Conservation (phyloP, 371 early-diverging fungal genomes). For the Mortierella sp. region DNA sequence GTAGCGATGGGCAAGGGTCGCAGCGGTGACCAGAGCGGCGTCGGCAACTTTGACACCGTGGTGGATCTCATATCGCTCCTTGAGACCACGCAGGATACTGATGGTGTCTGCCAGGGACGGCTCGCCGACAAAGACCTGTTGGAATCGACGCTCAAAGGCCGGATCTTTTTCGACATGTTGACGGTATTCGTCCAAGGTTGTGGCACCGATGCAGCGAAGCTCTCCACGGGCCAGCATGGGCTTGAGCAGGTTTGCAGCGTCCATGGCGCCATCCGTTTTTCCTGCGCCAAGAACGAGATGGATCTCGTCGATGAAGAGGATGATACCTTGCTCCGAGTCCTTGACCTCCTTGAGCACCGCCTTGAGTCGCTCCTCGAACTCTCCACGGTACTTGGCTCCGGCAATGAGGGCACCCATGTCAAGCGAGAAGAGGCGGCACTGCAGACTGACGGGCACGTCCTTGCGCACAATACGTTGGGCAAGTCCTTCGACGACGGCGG, state of each 20-base stretch:
- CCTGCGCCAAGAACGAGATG: slow-evolving; percentile 96
- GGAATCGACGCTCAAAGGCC: slow-evolving; percentile 93
- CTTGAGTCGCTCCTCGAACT: slow-evolving; percentile 99
- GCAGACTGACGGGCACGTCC: slow-evolving; percentile 92
- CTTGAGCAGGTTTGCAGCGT: slow-evolving; percentile 94
- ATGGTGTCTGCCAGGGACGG: slow-evolving; percentile 86
- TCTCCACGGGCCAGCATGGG: slow-evolving; percentile 90
- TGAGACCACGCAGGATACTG: slow-evolving; percentile 87
- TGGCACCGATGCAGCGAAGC: slow-evolving; percentile 91
- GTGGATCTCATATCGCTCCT: slow-evolving; percentile 85
- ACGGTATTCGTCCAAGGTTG: slow-evolving; percentile 90
- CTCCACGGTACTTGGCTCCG: slow-evolving; percentile 95
- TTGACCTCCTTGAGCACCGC: slow-evolving; percentile 96
- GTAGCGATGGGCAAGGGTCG: slow-evolving; percentile 82
- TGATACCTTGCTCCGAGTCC: slow-evolving; percentile 89
- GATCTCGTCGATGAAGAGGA: slow-evolving; percentile 99
- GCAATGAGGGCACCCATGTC: slow-evolving; percentile 97
- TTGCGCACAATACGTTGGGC: slow-evolving; percentile 97
- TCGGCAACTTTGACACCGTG: slow-evolving; percentile 91
- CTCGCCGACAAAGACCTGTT: slow-evolving; percentile 84
- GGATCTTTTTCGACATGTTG: slow-evolving; percentile 86
- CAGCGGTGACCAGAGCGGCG: slow-evolving; percentile 84
- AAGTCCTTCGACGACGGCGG: slow-evolving; percentile 95
- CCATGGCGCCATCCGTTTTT: slow-evolving; percentile 91
- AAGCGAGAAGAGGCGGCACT: slow-evolving; percentile 90